Conservation (phyloP, 2,329 filamentous ascomycete species). For the Curvularia lunata region DNA sequence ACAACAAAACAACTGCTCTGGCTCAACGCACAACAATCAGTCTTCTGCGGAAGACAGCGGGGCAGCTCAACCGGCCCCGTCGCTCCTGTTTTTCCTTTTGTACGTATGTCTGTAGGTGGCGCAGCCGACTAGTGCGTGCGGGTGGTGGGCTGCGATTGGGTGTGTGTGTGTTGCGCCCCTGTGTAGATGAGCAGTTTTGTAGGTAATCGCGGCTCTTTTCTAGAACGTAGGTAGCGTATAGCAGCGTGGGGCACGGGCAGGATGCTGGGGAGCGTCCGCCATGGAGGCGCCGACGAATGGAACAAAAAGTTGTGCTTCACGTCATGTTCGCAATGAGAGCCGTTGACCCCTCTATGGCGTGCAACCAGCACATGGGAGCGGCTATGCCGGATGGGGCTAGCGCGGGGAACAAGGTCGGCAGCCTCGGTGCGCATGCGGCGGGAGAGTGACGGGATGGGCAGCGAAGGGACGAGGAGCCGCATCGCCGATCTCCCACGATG, state of each 20-base stretch:
- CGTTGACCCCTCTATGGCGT: background rate
- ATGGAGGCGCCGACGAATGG: constrained; percentile 20
- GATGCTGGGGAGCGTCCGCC: constrained; percentile 15
- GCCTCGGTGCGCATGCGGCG: constrained; percentile 36
- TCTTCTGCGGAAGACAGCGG: constrained; percentile 52
- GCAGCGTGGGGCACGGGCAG: constrained; percentile 2
- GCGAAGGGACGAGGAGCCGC: constrained; percentile 17
- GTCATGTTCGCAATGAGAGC: constrained; percentile 13
- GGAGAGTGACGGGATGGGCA: constrained; percentile 32
- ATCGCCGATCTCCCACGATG: constrained; percentile 28
- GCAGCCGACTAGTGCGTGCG: constrained; percentile 23
- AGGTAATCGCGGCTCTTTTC: constrained; percentile 20
- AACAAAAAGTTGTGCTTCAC: constrained; percentile 18
- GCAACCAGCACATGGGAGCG: constrained; percentile 17
- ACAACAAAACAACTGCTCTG: constrained; percentile 77
- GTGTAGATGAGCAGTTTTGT: constrained; percentile 19
- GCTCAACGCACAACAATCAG: constrained; percentile 76
- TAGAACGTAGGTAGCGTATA: background rate
- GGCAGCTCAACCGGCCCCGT: constrained; percentile 69
- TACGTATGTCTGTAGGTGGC: constrained; percentile 16
- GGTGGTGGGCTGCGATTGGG: constrained; percentile 20
- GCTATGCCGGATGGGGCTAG: constrained; percentile 9
- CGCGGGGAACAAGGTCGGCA: constrained; percentile 12
- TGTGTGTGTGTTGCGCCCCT: constrained; percentile 11
- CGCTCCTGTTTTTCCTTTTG: constrained; percentile 39